These are phyloP conservation scores for Pseudozyma hubeiensis DNA, from an alignment of 1,284 basidiomycete genomes.

Conservation along the genomic window DNA sequence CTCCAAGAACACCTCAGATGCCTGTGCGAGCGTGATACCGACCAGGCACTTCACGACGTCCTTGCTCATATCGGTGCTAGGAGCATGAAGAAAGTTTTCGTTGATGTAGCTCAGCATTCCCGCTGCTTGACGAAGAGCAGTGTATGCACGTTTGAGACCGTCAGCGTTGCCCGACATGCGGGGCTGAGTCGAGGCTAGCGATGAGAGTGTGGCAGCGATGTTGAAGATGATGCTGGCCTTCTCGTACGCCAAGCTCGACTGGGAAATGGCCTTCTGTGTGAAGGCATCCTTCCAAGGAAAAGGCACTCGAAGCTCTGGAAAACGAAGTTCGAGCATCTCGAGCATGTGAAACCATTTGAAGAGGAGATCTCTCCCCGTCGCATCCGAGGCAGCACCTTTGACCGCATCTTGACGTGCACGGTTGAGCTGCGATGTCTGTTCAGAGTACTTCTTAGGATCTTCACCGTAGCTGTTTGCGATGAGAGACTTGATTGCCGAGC, in stretches of 20 bases:
- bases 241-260: constrained; percentile 96
- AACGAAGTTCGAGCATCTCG: constrained; percentile 94
- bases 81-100: constrained; percentile 98
- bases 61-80: constrained; percentile 92
- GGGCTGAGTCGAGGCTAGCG: constrained; percentile 84
- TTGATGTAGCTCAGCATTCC: constrained; percentile 99
- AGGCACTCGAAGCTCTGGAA: constrained; percentile 93
- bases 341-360: constrained; percentile 99
- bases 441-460: constrained; percentile 84
- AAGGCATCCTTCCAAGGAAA: constrained; percentile 98
- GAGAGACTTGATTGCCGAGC: constrained; percentile 83
- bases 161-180: constrained; percentile 71
- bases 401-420: constrained; percentile 94
- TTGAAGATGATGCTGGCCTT: constrained; percentile 98
- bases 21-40: constrained; percentile 87
- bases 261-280: constrained; percentile 87
- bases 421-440: constrained; percentile 85
- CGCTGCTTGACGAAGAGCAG: constrained; percentile 89
- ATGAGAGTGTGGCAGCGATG: constrained; percentile 91
- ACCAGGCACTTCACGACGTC: constrained; percentile 94
- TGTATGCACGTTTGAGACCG: constrained; percentile 93
- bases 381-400: constrained; percentile 85
- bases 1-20: constrained; percentile 95
- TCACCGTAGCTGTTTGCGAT: constrained; percentile 95
- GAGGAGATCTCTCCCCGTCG: constrained; percentile 79